These are phyloP conservation scores for Aspergillus leporis DNA, from an alignment of 495 filamentous ascomycete genomes.

Conservation along the genomic window DNA sequence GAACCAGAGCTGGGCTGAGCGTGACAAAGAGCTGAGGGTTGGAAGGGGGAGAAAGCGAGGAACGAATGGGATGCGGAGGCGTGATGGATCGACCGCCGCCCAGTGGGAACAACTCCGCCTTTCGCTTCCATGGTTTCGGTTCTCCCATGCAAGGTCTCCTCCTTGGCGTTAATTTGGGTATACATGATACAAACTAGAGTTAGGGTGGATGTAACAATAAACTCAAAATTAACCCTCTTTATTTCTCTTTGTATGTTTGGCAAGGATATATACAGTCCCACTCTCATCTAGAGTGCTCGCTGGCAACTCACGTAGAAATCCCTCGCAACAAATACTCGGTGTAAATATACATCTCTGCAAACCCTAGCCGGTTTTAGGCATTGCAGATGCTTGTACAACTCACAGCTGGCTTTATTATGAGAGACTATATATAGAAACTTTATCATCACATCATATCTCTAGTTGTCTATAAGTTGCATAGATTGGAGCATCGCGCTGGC, in stretches of 20 bases:
- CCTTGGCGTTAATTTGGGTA: not conserved
- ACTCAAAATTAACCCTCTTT: not conserved
- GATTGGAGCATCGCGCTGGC: not conserved
- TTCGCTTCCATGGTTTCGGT: not conserved
- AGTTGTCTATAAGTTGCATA: not conserved
- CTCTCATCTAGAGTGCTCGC: too few relatives aligned
- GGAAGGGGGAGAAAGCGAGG: not conserved
- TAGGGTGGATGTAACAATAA: not conserved
- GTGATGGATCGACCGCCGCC: not conserved
- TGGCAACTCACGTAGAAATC: not conserved
- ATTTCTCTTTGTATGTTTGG: not conserved
- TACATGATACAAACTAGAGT: too few relatives aligned
- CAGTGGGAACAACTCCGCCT: constrained; percentile 4
- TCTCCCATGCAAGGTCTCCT: not conserved
- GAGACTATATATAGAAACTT: not conserved
- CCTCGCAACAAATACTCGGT: not conserved
- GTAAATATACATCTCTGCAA: not conserved
- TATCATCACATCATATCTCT: not conserved
- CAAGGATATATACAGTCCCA: too few relatives aligned
- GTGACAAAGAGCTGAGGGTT: not conserved
- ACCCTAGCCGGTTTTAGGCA: not conserved
- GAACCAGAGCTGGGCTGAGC: not conserved
- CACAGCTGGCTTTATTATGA: not conserved
- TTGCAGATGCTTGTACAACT: constrained; percentile 1
- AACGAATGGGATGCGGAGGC: constrained; percentile 1